phyloP scores from a whole-genome alignment of 2,329 filamentous ascomycete species.

The Capronia epimyces region DNA sequence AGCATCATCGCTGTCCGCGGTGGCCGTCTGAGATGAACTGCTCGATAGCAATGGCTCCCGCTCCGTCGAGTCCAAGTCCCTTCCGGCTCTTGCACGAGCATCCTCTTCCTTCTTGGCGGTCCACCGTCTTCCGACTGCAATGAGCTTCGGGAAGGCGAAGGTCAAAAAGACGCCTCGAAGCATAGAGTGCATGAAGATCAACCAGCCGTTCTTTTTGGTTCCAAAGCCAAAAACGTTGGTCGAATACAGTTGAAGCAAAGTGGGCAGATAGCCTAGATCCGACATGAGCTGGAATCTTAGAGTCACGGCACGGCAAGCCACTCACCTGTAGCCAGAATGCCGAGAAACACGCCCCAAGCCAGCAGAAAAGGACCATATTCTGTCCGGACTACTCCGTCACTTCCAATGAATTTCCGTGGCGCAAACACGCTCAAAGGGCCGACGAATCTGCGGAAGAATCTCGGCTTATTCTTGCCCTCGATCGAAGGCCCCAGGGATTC shows the following conservation, averaged over 20 bases:
- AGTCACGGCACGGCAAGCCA: background rate
- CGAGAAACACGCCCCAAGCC: slow-evolving; percentile 61
- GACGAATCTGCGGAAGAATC: slow-evolving; percentile 28
- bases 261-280: slow-evolving; percentile 52
- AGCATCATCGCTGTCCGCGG: background rate
- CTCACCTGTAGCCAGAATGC: slow-evolving; percentile 58
- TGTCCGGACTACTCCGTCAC: slow-evolving; percentile 47
- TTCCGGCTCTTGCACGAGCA: background rate
- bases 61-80: background rate
- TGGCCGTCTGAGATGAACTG: background rate
- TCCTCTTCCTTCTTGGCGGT: slow-evolving; percentile 1
- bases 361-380: slow-evolving; percentile 61
- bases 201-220: slow-evolving; percentile 52
- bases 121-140: slow-evolving; percentile 41
- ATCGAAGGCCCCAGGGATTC: background rate
- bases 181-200: slow-evolving; percentile 53
- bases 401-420: slow-evolving; percentile 52
- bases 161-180: slow-evolving; percentile 54
- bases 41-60: background rate
- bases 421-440: slow-evolving; percentile 58
- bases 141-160: slow-evolving; percentile 51
- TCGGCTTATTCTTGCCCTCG: slow-evolving; percentile 28
- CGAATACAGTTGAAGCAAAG: slow-evolving; percentile 56
- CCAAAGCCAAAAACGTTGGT: slow-evolving; percentile 52
- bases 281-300: slow-evolving; percentile 3